Evolutionary conservation across 2,329 filamentous ascomycete genomes (phyloP).

Genomic region (Pseudocercospora crystallina): DNA sequence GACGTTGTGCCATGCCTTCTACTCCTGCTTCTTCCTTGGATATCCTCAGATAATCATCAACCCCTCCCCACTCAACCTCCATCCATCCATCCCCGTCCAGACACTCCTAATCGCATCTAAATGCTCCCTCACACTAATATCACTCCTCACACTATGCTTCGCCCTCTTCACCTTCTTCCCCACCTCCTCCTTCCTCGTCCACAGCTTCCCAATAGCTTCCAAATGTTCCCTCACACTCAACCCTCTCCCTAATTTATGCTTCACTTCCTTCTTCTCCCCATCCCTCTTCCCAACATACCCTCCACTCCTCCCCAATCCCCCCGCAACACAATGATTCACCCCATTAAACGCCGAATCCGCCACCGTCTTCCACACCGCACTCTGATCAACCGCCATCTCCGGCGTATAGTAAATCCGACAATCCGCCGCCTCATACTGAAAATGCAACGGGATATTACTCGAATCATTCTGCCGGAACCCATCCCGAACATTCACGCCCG

Average conservation of each 20-base stretch:
- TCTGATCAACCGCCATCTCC: conserved; percentile 50
- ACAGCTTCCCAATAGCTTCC: conserved; percentile 20
- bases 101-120: conserved; percentile 18
- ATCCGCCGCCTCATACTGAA: conserved; percentile 49
- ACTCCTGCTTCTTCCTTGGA: no score
- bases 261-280: conserved; percentile 13
- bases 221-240: conserved; percentile 23
- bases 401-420: conserved; percentile 55
- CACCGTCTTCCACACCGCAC: conserved; percentile 48
- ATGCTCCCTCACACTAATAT: conserved; percentile 24
- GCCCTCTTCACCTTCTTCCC: conserved; percentile 7
- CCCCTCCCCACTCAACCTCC: conserved; percentile 21
- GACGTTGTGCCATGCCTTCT: no score
- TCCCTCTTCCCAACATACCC: neutral
- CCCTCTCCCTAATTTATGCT: conserved; percentile 23
- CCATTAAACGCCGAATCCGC: conserved; percentile 35
- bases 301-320: conserved; percentile 19
- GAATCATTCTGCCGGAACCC: conserved; percentile 36
- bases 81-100: conserved; percentile 26
- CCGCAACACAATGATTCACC: conserved; percentile 33
- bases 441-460: conserved; percentile 49
- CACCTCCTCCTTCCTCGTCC: conserved; percentile 19
- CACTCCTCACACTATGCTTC: conserved; percentile 22
- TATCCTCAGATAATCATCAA: conserved; percentile 1
- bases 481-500: conserved; percentile 33